Evolutionary conservation across 208 protist genomes (phyloP).

Genomic region (Acanthamoeba royreba): DNA sequence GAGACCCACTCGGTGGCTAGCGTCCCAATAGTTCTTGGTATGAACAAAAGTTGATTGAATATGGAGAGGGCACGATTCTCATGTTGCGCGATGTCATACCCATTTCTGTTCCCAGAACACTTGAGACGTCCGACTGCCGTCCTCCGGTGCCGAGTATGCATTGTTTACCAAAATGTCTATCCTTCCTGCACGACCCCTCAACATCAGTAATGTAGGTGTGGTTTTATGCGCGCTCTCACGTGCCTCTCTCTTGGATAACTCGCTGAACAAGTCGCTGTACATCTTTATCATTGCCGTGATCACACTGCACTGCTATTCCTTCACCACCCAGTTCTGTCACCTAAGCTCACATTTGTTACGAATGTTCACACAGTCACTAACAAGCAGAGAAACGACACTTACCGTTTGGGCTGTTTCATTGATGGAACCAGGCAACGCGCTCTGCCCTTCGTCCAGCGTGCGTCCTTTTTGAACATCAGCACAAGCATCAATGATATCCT

Average conservation of each 20-base stretch:
- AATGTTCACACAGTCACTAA: no score
- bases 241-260: background rate
- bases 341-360: background rate
- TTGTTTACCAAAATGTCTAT: slow-evolving; percentile 16
- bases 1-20: background rate
- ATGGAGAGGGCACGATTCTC: background rate
- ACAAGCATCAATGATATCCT: no score
- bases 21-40: slow-evolving; percentile 21
- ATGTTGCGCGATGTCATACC: background rate
- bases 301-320: background rate
- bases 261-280: background rate
- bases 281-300: background rate
- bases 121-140: background rate
- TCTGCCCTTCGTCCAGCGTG: background rate
- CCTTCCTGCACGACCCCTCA: background rate
- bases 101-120: background rate
- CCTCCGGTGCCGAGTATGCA: background rate
- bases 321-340: background rate
- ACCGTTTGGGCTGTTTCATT: background rate
- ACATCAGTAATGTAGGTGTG: no score
- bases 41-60: no score
- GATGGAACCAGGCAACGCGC: background rate
- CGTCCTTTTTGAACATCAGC: no score
- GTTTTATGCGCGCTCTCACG: background rate
- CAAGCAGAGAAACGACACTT: no score